Evolutionary conservation across 441 rosid genomes (phyloP).

Genomic region (Populus hybrid): DNA sequence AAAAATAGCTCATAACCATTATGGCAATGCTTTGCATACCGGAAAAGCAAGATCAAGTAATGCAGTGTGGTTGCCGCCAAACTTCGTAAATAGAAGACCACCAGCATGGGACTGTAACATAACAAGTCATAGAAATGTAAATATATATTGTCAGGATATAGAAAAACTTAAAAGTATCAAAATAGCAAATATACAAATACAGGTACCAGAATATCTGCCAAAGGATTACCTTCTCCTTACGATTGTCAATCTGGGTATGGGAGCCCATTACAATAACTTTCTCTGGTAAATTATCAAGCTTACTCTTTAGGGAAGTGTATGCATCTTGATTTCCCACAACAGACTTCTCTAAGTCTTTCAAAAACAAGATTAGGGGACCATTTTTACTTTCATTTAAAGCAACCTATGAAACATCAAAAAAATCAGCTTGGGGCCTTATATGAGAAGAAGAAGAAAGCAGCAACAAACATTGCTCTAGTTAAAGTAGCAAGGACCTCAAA

Average conservation of each 20-base stretch:
- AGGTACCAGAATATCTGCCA: background rate
- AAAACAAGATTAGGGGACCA: constrained; percentile 69
- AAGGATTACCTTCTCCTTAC: constrained; percentile 82
- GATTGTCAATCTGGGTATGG: constrained; percentile 82
- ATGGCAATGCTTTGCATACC: constrained; percentile 40
- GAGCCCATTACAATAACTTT: constrained; percentile 84
- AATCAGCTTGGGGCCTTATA: constrained; percentile 17
- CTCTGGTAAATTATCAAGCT: constrained; percentile 77
- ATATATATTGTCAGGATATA: constrained; percentile 1
- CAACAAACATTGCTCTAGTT: background rate
- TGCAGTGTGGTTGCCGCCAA: constrained; percentile 94
- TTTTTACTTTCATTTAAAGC: constrained; percentile 65
- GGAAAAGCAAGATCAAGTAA: constrained; percentile 92
- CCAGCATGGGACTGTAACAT: constrained; percentile 87
- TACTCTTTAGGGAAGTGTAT: constrained; percentile 56
- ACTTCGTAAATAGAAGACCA: constrained; percentile 91
- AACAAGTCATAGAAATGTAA: constrained; percentile 1
- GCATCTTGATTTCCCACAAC: constrained; percentile 78
- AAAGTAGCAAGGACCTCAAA: constrained; percentile 62
- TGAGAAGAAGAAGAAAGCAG: constrained; percentile 1
- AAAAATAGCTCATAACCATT: background rate
- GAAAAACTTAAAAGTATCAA: background rate
- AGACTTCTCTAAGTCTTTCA: constrained; percentile 95
- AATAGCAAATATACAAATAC: constrained; percentile 1
- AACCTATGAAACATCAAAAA: constrained; percentile 49